Evolutionary conservation across 768 basidiomycete genomes (phyloP).

Genomic region (Mycena albidolilacea): DNA sequence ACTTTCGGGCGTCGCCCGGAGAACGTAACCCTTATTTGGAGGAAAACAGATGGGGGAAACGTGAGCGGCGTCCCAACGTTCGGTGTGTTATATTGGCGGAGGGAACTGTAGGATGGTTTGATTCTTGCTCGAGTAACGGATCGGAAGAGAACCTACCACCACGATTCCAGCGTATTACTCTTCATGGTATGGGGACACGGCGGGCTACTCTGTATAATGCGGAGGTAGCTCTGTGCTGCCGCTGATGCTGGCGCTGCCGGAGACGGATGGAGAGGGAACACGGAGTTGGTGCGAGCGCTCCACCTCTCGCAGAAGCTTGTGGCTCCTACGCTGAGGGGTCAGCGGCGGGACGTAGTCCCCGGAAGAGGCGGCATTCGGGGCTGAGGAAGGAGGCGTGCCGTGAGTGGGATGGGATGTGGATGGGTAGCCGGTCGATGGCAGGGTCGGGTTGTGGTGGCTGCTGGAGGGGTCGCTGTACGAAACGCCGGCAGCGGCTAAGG

Average conservation of each 20-base stretch:
- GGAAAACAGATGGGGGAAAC: too few species aligned
- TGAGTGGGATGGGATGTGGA: not conserved
- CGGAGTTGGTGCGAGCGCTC: not conserved
- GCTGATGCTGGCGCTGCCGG: not conserved
- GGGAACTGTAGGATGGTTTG: too few species aligned
- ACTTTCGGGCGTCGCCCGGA: too few species aligned
- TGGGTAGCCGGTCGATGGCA: not conserved
- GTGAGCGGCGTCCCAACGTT: too few species aligned
- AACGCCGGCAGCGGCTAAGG: not conserved
- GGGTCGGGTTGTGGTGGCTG: not conserved
- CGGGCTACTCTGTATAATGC: not conserved
- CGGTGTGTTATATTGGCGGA: too few species aligned
- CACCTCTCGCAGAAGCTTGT: conserved; percentile 1
- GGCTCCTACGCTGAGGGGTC: not conserved
- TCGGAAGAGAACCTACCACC: too few species aligned
- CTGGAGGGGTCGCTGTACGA: not conserved
- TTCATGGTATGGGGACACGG: too few species aligned
- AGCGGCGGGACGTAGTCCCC: not conserved
- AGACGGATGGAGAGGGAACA: not conserved
- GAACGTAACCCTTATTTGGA: too few species aligned
- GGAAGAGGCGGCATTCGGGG: not conserved
- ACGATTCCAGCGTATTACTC: too few species aligned
- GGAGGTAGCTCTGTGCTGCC: not conserved
- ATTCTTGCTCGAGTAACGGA: too few species aligned
- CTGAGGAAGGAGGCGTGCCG: not conserved